Percentiles rank a stretch among this genome's conserved stretches.
Conservation (phyloP, 2,329 filamentous ascomycete genomes). For the Xylaria polymorpha region DNA sequence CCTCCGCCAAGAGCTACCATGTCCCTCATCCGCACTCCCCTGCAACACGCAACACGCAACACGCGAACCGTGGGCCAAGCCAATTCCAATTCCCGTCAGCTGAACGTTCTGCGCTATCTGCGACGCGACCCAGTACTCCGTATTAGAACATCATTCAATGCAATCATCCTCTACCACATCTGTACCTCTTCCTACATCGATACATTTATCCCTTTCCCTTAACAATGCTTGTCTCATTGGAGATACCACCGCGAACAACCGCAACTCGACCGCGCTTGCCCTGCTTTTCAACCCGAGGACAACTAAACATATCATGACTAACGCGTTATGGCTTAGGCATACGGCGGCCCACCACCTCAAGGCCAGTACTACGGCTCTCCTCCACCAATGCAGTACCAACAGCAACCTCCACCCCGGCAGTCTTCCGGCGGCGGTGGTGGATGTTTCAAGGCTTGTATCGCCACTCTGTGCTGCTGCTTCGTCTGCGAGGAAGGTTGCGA, state of each 20-base stretch:
- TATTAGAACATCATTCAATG: slow-evolving; percentile 7
- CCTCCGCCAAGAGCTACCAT: slow-evolving; percentile 23
- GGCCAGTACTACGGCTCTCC: slow-evolving; percentile 56
- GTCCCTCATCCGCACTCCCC: slow-evolving; percentile 22
- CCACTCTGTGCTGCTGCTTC: slow-evolving; percentile 63
- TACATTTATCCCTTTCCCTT: neutral
- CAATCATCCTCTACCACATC: slow-evolving; percentile 5
- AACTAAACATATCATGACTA: slow-evolving; percentile 6
- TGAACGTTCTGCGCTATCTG: neutral
- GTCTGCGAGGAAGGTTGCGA: slow-evolving; percentile 63
- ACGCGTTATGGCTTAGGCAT: slow-evolving; percentile 48
- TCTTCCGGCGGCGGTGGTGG: slow-evolving; percentile 52
- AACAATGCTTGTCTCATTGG: neutral
- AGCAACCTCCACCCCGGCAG: slow-evolving; percentile 54
- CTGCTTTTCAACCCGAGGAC: neutral
- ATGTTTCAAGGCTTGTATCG: slow-evolving; percentile 60
- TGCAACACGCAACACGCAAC: neutral
- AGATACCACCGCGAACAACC: neutral
- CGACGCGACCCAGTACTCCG: neutral
- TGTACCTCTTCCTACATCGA: slow-evolving; percentile 3
- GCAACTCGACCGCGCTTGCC: neutral
- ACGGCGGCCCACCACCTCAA: slow-evolving; percentile 54
- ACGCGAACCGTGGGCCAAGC: slow-evolving; percentile 2
- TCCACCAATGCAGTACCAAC: slow-evolving; percentile 60
- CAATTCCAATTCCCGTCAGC: slow-evolving; percentile 3